phyloP scores from a whole-genome alignment of 2,329 filamentous ascomycete species.

The Sporothrix schenckii region DNA sequence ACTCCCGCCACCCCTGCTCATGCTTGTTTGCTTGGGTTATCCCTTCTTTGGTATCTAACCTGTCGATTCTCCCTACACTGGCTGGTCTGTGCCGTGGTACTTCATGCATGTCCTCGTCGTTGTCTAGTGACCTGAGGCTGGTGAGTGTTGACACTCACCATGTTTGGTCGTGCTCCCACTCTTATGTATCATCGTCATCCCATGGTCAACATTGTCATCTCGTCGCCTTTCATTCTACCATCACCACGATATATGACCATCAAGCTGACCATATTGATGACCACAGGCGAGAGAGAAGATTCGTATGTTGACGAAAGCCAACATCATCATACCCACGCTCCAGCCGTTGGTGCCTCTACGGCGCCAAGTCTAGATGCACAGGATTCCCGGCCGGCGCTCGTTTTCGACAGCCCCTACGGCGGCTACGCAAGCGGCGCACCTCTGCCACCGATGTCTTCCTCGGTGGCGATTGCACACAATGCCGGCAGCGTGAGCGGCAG shows the following conservation, averaged over 20 bases:
- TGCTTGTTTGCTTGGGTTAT: conserved; percentile 11
- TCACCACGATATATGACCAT: not conserved
- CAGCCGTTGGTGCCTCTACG: not conserved
- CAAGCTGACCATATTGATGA: conserved; percentile 17
- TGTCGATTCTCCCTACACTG: conserved; percentile 13
- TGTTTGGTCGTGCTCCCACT: not conserved
- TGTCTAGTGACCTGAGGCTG: not conserved
- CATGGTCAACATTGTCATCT: not conserved
- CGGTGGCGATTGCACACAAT: conserved; percentile 68
- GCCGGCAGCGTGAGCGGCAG: conserved; percentile 42
- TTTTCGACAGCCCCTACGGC: conserved; percentile 68
- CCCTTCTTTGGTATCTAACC: not conserved
- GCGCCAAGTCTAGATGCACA: conserved; percentile 38
- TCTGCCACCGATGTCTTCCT: conserved; percentile 53
- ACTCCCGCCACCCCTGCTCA: conserved; percentile 27
- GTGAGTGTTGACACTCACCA: not conserved
- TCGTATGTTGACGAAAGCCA: conserved; percentile 33
- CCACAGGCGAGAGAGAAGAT: conserved; percentile 31
- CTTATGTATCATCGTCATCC: not conserved
- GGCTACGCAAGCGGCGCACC: conserved; percentile 62
- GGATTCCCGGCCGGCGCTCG: conserved; percentile 73
- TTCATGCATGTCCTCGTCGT: conserved; percentile 4
- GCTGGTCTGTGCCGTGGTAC: not conserved
- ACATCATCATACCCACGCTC: conserved; percentile 30
- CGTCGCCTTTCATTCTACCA: too few relatives aligned